These are phyloP conservation scores for Telopea speciosissima DNA, from an alignment of 177 flowering plant species.

Conservation along the genomic window DNA sequence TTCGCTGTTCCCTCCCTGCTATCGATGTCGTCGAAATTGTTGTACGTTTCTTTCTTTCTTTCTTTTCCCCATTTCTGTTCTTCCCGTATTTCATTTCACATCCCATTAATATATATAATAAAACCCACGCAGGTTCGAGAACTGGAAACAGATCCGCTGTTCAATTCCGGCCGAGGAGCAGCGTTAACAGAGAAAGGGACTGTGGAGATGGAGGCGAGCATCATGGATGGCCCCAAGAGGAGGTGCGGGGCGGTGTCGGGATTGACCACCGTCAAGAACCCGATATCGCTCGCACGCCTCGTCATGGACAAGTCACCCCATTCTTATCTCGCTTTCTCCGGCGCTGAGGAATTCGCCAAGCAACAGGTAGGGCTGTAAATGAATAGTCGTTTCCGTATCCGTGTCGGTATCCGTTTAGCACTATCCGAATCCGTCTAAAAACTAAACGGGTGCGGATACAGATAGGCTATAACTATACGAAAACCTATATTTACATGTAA, in stretches of 20 bases:
- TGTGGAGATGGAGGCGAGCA: constrained; percentile 98
- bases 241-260: constrained; percentile 96
- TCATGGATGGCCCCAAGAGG: constrained; percentile 78
- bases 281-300: constrained; percentile 84
- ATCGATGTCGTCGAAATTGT: constrained; percentile 94
- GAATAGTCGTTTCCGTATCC: too few relatives aligned
- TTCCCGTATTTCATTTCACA: not conserved
- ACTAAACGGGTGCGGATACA: too few relatives aligned
- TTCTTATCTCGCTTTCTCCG: constrained; percentile 86
- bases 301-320: constrained; percentile 99
- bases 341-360: constrained; percentile 86
- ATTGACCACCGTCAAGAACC: constrained; percentile 78
- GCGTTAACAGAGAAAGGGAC: constrained; percentile 82
- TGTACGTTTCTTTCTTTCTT: constrained; percentile 30
- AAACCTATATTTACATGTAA: too few relatives aligned
- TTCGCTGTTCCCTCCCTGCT: constrained; percentile 66
- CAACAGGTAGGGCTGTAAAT: too few relatives aligned
- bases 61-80: not conserved
- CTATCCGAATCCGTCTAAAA: too few relatives aligned
- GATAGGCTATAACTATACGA: too few relatives aligned
- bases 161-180: constrained; percentile 94
- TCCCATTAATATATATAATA: too few relatives aligned
- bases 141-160: constrained; percentile 79
- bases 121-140: constrained; percentile 58
- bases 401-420: too few relatives aligned